A percentile compares a stretch with the other conserved stretches of the same genome.
Evolutionary conservation across 2,329 filamentous ascomycete genomes (phyloP).

Genomic region (Fonsecaea monophora): DNA sequence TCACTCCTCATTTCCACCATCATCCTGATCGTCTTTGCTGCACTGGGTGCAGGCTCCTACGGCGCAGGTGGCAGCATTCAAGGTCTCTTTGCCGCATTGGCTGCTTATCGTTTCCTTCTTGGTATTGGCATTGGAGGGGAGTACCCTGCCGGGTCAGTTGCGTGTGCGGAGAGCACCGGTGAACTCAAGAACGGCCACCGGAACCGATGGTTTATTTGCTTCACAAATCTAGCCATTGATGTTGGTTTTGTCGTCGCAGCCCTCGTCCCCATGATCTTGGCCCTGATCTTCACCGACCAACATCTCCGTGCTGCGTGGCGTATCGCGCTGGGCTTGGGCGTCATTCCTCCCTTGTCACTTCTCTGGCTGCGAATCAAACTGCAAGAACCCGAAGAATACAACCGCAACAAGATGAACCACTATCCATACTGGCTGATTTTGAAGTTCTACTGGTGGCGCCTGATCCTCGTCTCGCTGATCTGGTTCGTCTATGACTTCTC

Average conservation of each 20-base stretch:
- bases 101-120: conserved; percentile 84
- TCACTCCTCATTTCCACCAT: conserved; percentile 80
- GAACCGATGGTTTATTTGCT: conserved; percentile 91
- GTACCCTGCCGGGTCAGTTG: conserved; percentile 71
- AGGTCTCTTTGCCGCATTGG: conserved; percentile 78
- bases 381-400: conserved; percentile 79
- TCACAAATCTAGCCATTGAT: conserved; percentile 88
- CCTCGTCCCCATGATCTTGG: conserved; percentile 73
- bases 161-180: conserved; percentile 80
- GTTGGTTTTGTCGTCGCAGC: conserved; percentile 81
- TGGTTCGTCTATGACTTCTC: conserved; percentile 93
- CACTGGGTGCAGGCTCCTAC: conserved; percentile 78
- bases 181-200: conserved; percentile 80
- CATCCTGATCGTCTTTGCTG: conserved; percentile 84
- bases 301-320: conserved; percentile 82
- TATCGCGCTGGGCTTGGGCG: conserved; percentile 76
- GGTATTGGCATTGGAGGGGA: conserved; percentile 77
- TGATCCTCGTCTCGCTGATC: conserved; percentile 73
- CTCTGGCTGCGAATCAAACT: conserved; percentile 75
- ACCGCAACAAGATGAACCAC: conserved; percentile 71
- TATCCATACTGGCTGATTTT: conserved; percentile 60
- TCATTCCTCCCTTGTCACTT: conserved; percentile 76
- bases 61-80: conserved; percentile 70
- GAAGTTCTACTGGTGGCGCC: conserved; percentile 74
- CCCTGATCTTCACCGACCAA: conserved; percentile 63